Percentiles rank a stretch among this genome's conserved stretches.
Conservation (phyloP, 2,329 filamentous ascomycete genomes). For the Spiromastix sp. region DNA sequence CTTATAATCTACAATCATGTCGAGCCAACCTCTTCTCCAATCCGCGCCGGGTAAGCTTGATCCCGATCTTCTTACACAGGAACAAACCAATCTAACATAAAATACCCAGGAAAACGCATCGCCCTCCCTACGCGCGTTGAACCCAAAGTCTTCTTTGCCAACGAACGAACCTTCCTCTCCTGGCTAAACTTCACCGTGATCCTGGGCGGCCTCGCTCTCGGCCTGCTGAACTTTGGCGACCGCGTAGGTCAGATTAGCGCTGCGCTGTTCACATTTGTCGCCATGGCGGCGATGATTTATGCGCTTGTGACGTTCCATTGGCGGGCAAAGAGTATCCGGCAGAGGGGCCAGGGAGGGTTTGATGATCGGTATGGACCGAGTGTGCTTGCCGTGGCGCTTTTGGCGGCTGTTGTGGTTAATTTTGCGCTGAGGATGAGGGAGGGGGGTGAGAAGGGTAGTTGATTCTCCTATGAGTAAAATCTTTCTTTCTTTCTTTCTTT, state of each 20-base stretch:
- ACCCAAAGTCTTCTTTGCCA: conserved; percentile 99
- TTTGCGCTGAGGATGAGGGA: conserved; percentile 61
- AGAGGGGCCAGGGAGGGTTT: conserved; percentile 87
- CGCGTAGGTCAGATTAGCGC: conserved; percentile 87
- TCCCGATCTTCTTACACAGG: conserved; percentile 5
- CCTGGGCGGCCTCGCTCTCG: conserved; percentile 89
- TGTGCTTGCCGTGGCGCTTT: conserved; percentile 72
- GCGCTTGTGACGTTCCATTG: conserved; percentile 93
- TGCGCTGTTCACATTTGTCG: conserved; percentile 85
- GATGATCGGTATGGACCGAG: conserved; percentile 94
- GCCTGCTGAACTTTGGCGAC: conserved; percentile 97
- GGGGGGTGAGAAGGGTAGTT: conserved; percentile 4
- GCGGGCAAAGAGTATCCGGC: conserved; percentile 84
- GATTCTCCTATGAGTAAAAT: too few species aligned
- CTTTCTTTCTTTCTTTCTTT: too few species aligned
- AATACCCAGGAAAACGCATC: conserved; percentile 76
- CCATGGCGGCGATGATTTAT: conserved; percentile 92
- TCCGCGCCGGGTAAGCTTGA: conserved; percentile 66
- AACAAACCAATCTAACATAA: conserved; percentile 5
- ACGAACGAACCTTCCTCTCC: conserved; percentile 96
- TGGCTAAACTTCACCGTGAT: conserved; percentile 99
- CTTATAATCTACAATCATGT: too few species aligned
- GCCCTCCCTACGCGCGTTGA: conserved; percentile 95
- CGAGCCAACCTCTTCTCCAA: conserved; percentile 90
- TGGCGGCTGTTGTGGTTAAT: conserved; percentile 89